Conservation (phyloP, 495 filamentous ascomycete genomes). For the Penicillium parvum region DNA sequence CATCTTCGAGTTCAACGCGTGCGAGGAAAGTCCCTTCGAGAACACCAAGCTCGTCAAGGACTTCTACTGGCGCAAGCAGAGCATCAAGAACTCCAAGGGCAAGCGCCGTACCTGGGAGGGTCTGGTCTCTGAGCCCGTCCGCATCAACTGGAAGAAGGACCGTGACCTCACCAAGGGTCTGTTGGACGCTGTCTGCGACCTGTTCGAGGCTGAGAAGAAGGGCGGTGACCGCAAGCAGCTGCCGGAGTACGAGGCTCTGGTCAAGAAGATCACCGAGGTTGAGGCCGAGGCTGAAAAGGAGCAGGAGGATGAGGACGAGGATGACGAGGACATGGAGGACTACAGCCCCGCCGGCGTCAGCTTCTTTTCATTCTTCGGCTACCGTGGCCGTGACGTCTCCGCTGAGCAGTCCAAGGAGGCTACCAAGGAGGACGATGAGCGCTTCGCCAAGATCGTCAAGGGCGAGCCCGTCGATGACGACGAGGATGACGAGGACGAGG, state of each 20-base stretch:
- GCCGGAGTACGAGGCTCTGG: conserved; percentile 48
- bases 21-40: conserved; percentile 64
- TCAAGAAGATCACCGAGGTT: conserved; percentile 39
- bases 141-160: conserved; percentile 81
- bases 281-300: conserved; percentile 14
- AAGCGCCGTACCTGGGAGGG: conserved; percentile 60
- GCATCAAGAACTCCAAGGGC: conserved; percentile 28
- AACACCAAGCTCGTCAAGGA: conserved; percentile 78
- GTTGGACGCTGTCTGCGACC: conserved; percentile 61
- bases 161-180: conserved; percentile 80
- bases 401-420: conserved; percentile 65
- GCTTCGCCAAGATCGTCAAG: conserved; percentile 49
- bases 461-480: conserved; percentile 48
- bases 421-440: conserved; percentile 53
- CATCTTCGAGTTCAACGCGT: conserved; percentile 41
- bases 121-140: conserved; percentile 78
- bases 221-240: conserved; percentile 33
- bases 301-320: conserved; percentile 40
- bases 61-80: conserved; percentile 69
- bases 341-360: conserved; percentile 55
- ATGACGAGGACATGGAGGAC: conserved; percentile 49
- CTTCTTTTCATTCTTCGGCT: conserved; percentile 90
- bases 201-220: conserved; percentile 60
- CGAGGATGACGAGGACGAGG: conserved; percentile 41
- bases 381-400: conserved; percentile 57